Evolutionary conservation across 495 filamentous ascomycete genomes (phyloP), one percentile per base, ranked within the genome.

Genomic region (Poronia punctata): DNA sequence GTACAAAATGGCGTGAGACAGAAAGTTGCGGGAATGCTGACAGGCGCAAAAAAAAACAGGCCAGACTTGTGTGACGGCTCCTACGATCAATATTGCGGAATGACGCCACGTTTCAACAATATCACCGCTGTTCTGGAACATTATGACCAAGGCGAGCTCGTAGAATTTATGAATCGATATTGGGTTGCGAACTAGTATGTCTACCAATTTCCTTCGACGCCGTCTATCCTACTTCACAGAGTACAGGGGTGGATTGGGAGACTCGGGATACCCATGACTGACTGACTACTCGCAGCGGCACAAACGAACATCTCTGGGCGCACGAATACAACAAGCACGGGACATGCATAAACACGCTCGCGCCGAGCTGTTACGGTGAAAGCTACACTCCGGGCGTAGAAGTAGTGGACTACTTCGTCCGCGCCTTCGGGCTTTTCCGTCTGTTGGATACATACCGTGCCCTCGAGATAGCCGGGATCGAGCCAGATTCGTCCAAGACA

Each of bases 251-350:
- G n/a, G n/a, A n/a, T n/a, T n/a, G n/a, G n/a, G n/a, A n/a, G n/a
- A n/a, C n/a, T n/a, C n/a, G n/a, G n/a, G n/a, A n/a, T n/a, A n/a
- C n/a, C n/a, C n/a, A n/a, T n/a, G n/a, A n/a, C n/a, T n/a, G n/a
- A n/a, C n/a, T n/a, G n/a, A 8, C 38, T 35, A 20, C 20, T 1
- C 26, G 27, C 40, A 58, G 59, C 30, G 69, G 86, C 20, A 67
- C 79, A 32, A 82, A 84, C 49, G 71, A 78, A 34, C 62, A 68
- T 18, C 70, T 94, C 37, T 94, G 86, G 87, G 64, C 83, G 51
- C 86, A 93, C 50, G 87, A 94, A 54, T 95, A 83, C 83, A 78
- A 75, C 52, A 94, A 92, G 53, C 88, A 95, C 52, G 88, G 73
- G 10, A 83, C 80, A 1, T 86, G 82, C 62, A 73, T 86, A 50